Evolutionary conservation across 129 eudicot species (phyloP), one percentile per base, ranked within the genome.

Genomic region (Erigeron canadensis): DNA sequence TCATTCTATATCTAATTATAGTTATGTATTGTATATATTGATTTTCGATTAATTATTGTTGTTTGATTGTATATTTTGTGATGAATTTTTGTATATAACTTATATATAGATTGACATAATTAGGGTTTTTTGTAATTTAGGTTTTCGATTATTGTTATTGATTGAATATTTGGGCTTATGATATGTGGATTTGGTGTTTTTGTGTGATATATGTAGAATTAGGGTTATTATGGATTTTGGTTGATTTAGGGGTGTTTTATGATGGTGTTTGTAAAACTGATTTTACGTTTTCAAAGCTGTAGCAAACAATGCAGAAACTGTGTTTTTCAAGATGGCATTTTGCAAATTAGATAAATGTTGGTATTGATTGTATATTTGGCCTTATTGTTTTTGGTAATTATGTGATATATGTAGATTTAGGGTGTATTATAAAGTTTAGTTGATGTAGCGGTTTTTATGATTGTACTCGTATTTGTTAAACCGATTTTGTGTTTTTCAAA

Each of bases 21-120:
- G 10, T 62, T 21, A 37, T 66, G 5, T 48, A 2, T 9, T 12
- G 1, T 48, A 12, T 5, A 2, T 0, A 12, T 6, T 48, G n/a
- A 13, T 48, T 13, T 65, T 46, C 57, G 78, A 74, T 70, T 58
- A 72, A 15, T 43, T 69, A 50, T 51, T 9, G 40, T 11, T 11
- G 9, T 58, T 11, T 23, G 41, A 12, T 19, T 58, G 3, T 58
- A 5, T 58, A 21, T 58, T 28, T 28, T 2, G 34, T n/a, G 34
- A 28, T 28, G 3, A 28, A 1, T 0, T 28, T 28, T 28, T 28
- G 1, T 28, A 0, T n/a, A n/a, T n/a, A n/a, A n/a, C n/a, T n/a
- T n/a, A 28, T 28, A 28, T 28, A 1, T 28, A 28, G 34, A 28
- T 28, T 28, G 34, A 28, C 3, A 28, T 28, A 28, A 2, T 0